Evolutionary conservation across 1,284 basidiomycete genomes (phyloP), one percentile per base, ranked within the genome.

Genomic region (Mycena citricolor): DNA sequence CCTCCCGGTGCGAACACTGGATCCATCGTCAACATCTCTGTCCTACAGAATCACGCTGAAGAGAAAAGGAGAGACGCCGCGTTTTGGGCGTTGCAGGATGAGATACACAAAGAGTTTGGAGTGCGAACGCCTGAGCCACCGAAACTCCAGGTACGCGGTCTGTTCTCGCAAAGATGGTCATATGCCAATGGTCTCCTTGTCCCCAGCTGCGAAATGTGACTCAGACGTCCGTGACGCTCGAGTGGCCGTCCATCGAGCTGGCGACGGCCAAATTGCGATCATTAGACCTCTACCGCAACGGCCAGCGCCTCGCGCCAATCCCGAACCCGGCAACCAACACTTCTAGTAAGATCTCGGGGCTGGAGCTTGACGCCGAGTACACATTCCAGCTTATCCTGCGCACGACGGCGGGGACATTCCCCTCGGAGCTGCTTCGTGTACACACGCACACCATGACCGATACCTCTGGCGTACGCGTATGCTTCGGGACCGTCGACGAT

Each of bases 21-120:
- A 8, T 95, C 92, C n/a, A 97, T 97, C 55, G 90, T 97, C 56
- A 95, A 93, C 60, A 97, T 97, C 62, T 84, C 91, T 5, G 90
- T 97, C 12, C 78, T 90, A 53, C 82, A 92, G 51, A 95, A 97
- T 62, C 64, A 81, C 22, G 61, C 73, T 0, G 92, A 94, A 52
- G 94, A 97, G 65, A 79, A 84, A 57, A 77, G 81, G 53, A 78
- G 91, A 47, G 85, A 90, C 54, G 65, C 71, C 4, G 83, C 88
- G 17, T 97, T 97, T 62, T 86, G 82, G 83, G 65, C 75, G 2
- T 71, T 97, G 31, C 94, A 97, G 63, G 71, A 79, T 21, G 73
- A 83, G 13, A 94, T 97, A 42, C 60, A 92, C 20, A 68, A 83
- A 8, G 77, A 77, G 22, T 97, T 84, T 65, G 92, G 92, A 8